These are phyloP conservation scores for Setaria italica DNA, from an alignment of 202 grass and related monocot species.

Conservation along the genomic window DNA sequence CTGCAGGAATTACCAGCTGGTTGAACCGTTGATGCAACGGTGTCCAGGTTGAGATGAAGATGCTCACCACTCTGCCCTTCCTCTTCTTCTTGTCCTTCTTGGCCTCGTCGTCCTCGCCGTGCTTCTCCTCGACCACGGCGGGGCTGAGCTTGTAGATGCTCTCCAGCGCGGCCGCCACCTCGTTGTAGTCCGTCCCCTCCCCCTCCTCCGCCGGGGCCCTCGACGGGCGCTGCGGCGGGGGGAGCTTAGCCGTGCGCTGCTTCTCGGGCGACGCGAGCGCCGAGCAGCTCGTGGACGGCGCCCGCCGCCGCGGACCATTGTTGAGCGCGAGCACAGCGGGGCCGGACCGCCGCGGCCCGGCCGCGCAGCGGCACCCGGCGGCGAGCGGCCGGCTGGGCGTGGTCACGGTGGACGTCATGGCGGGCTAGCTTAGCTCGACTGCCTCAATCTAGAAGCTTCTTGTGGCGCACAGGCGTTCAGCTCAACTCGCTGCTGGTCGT, in stretches of 20 bases:
- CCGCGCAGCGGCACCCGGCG: slow-evolving; percentile 37
- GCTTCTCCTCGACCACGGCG: slow-evolving; percentile 49
- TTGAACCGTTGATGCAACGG: background rate
- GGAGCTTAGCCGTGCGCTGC: slow-evolving; percentile 47
- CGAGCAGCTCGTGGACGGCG: slow-evolving; percentile 55
- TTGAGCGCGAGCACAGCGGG: slow-evolving; percentile 51
- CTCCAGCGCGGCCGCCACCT: slow-evolving; percentile 88
- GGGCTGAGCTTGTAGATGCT: slow-evolving; percentile 95
- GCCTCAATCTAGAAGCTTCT: slow-evolving; percentile 42
- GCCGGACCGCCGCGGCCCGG: slow-evolving; percentile 35
- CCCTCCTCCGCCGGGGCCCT: background rate
- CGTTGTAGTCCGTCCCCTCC: slow-evolving; percentile 64
- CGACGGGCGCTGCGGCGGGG: slow-evolving; percentile 32
- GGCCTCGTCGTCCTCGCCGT: background rate
- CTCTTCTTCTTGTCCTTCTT: slow-evolving; percentile 25
- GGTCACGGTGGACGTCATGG: slow-evolving; percentile 53
- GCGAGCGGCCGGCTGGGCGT: slow-evolving; percentile 57
- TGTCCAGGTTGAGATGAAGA: too few species aligned
- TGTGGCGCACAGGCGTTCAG: background rate
- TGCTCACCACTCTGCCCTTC: slow-evolving; percentile 41
- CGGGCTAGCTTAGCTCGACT: background rate
- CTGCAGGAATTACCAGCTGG: background rate
- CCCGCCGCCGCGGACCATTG: slow-evolving; percentile 10
- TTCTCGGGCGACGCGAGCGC: slow-evolving; percentile 64
- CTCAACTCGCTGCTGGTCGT: background rate